Percentiles rank a stretch among this genome's conserved stretches.
Evolutionary conservation across 208 protist species (phyloP).

Genomic region (Porcisia hertigi): DNA sequence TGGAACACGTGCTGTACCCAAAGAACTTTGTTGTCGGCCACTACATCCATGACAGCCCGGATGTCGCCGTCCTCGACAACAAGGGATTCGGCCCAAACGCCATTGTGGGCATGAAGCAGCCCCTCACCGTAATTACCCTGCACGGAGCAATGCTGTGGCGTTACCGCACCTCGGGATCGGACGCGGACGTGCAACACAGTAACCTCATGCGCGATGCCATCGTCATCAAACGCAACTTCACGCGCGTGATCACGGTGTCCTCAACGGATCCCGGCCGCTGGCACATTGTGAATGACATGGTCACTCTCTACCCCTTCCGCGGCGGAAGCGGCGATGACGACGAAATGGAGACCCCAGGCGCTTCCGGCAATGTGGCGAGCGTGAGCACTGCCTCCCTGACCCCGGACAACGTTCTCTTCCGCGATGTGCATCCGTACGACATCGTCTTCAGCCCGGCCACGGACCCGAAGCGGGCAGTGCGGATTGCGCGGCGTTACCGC

Average conservation of each 20-base stretch:
- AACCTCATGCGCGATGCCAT: slow-evolving; percentile 31
- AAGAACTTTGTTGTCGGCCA: slow-evolving; percentile 67
- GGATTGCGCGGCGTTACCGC: slow-evolving; percentile 46
- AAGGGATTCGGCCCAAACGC: slow-evolving; percentile 45
- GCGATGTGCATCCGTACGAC: slow-evolving; percentile 58
- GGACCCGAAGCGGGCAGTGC: slow-evolving; percentile 49
- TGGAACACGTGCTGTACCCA: slow-evolving; percentile 86
- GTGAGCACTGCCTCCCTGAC: slow-evolving; percentile 13
- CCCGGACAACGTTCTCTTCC: slow-evolving; percentile 36
- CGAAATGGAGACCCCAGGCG: not conserved
- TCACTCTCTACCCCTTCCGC: slow-evolving; percentile 67
- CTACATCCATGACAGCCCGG: slow-evolving; percentile 64
- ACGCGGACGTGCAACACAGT: slow-evolving; percentile 18
- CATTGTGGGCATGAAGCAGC: slow-evolving; percentile 56
- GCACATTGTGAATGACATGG: slow-evolving; percentile 82
- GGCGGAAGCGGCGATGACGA: slow-evolving; percentile 22
- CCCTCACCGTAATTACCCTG: slow-evolving; percentile 71
- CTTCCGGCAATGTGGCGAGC: not conserved
- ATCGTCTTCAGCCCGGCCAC: slow-evolving; percentile 66
- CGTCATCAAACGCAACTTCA: slow-evolving; percentile 81
- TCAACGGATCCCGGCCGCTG: slow-evolving; percentile 57
- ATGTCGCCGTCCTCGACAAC: slow-evolving; percentile 76
- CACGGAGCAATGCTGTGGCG: slow-evolving; percentile 85
- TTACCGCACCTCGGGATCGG: slow-evolving; percentile 39
- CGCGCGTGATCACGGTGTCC: slow-evolving; percentile 55